These are phyloP conservation scores for Rhodomyrtus tomentosa DNA, from an alignment of 345 rosid genomes.

Conservation along the genomic window DNA sequence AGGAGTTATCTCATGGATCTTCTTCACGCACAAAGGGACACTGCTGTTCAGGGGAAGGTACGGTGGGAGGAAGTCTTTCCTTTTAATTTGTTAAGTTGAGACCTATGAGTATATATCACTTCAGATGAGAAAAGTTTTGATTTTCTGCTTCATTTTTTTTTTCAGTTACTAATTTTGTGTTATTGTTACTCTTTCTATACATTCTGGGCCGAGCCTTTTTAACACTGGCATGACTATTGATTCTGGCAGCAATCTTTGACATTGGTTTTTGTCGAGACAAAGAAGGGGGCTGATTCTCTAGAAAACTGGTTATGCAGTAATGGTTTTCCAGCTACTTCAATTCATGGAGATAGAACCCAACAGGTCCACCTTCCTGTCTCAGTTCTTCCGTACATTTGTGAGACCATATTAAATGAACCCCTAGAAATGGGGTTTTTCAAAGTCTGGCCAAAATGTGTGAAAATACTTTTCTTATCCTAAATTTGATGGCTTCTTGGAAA, in stretches of 20 bases:
- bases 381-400: background rate
- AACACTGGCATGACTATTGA: background rate
- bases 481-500: background rate
- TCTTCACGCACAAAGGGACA: slow-evolving; percentile 88
- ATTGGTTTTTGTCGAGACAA: slow-evolving; percentile 97
- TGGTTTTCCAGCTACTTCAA: slow-evolving; percentile 89
- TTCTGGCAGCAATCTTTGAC: slow-evolving; percentile 87
- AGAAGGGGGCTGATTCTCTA: slow-evolving; percentile 88
- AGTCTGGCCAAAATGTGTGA: background rate
- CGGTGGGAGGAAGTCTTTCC: background rate
- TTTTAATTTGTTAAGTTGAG: background rate
- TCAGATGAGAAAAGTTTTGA: background rate
- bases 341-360: slow-evolving; percentile 95
- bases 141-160: background rate
- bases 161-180: background rate
- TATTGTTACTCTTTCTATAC: background rate
- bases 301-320: slow-evolving; percentile 82
- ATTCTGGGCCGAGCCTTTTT: background rate
- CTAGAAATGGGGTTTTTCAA: background rate
- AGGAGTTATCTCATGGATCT: slow-evolving; percentile 99
- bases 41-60: slow-evolving; percentile 78
- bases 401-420: background rate
- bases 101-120: background rate
- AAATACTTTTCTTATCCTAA: background rate
- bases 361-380: slow-evolving; percentile 29